These are phyloP conservation scores for Tuber brumale DNA, from an alignment of 495 filamentous ascomycete species.

Conservation along the genomic window DNA sequence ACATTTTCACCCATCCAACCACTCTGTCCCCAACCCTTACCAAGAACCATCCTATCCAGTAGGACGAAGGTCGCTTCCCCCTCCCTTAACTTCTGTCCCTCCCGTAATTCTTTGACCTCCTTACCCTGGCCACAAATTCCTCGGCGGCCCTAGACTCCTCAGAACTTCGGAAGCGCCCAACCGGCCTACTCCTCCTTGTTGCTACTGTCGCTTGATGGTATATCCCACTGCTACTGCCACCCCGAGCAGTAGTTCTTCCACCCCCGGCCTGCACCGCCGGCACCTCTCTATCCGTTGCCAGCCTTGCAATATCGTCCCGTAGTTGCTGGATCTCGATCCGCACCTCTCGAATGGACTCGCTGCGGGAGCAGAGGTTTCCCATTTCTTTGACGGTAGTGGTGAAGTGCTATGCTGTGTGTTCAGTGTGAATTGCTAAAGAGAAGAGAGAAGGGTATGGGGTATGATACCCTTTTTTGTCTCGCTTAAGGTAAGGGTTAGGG, in stretches of 20 bases:
- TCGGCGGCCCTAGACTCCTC: neutral
- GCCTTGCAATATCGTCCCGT: neutral
- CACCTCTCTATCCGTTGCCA: neutral
- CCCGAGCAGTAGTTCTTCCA: neutral
- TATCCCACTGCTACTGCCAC: neutral
- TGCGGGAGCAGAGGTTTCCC: neutral
- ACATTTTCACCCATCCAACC: no score
- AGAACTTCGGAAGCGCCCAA: neutral
- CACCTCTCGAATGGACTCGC: neutral
- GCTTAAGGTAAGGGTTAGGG: no score
- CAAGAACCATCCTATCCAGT: no score
- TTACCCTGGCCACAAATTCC: neutral
- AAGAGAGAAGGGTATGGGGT: neutral
- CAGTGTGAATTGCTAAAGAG: neutral
- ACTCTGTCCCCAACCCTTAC: no score
- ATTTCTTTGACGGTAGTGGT: neutral
- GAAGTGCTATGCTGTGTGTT: neutral
- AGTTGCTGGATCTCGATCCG: neutral
- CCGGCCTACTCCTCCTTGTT: neutral
- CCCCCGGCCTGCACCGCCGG: neutral
- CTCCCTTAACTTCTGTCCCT: neutral
- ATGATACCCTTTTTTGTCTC: no score
- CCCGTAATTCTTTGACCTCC: neutral
- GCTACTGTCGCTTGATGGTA: neutral
- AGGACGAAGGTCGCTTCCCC: no score